A percentile compares a stretch with the other conserved stretches of the same genome.
Conservation (phyloP, 2,329 filamentous ascomycete species). For the Biscogniauxia sp. region DNA sequence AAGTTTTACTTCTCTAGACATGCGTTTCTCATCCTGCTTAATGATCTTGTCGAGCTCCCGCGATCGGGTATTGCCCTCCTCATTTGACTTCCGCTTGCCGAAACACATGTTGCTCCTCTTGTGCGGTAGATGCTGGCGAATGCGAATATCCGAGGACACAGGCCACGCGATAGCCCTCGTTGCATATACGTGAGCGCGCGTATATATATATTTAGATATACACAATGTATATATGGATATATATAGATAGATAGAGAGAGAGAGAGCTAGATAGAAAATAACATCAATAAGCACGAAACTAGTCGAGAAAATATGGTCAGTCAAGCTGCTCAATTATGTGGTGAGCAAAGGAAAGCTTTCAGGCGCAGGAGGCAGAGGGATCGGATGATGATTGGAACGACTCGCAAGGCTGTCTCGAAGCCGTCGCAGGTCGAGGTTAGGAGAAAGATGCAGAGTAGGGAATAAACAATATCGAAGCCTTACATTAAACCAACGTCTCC, state of each 20-base stretch:
- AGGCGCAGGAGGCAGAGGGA: background rate
- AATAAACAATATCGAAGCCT: background rate
- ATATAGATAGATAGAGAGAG: background rate
- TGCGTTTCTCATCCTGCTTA: constrained; percentile 81
- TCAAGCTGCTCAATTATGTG: background rate
- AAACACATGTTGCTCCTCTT: constrained; percentile 58
- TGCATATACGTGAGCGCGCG: background rate
- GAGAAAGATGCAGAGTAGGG: background rate
- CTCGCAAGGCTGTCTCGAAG: background rate
- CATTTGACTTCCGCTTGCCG: constrained; percentile 51
- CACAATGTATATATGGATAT: background rate
- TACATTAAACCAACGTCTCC: background rate
- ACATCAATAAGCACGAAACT: background rate
- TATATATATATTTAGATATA: background rate
- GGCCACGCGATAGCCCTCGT: background rate
- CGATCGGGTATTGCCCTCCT: constrained; percentile 53
- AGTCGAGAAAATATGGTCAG: background rate
- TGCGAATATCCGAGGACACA: background rate
- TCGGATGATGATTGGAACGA: background rate
- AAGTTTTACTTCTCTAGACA: constrained; percentile 89
- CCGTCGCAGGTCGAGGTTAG: background rate
- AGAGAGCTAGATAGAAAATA: too few relatives aligned
- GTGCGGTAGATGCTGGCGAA: background rate
- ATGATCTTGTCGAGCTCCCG: constrained; percentile 84
- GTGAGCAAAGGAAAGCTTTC: background rate